Percentiles rank a stretch among this genome's conserved stretches.
These are phyloP conservation scores for Quercus phellos DNA, from an alignment of 331 rosid species.

Conservation along the genomic window DNA sequence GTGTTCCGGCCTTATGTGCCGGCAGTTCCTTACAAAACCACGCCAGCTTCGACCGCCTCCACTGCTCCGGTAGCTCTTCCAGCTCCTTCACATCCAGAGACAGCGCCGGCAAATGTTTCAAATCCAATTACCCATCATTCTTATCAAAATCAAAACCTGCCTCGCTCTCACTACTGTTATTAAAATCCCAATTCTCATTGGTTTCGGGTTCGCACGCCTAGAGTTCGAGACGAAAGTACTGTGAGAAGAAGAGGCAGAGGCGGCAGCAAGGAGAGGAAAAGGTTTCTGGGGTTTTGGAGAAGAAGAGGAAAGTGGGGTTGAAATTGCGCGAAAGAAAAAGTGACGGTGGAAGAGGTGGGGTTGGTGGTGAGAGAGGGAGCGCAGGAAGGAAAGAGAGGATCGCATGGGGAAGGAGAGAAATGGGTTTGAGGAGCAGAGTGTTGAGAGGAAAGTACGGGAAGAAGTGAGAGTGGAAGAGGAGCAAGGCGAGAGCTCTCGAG, in stretches of 20 bases:
- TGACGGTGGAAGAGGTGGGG: constrained; percentile 9
- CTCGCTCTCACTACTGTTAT: constrained; percentile 12
- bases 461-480: background rate
- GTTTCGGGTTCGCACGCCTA: constrained; percentile 14
- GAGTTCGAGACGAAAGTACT: constrained; percentile 30
- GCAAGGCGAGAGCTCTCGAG: constrained; percentile 18
- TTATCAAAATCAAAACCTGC: constrained; percentile 21
- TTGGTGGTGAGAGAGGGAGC: constrained; percentile 24
- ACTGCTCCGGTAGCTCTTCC: constrained; percentile 51
- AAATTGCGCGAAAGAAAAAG: background rate
- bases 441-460: constrained; percentile 2
- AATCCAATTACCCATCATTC: constrained; percentile 22
- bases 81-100: constrained; percentile 42
- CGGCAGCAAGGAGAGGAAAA: background rate
- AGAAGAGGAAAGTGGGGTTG: background rate
- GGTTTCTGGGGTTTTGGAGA: background rate
- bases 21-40: constrained; percentile 57
- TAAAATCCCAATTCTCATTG: constrained; percentile 18
- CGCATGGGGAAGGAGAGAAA: constrained; percentile 28
- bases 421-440: background rate
- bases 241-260: background rate
- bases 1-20: constrained; percentile 35
- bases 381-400: constrained; percentile 25
- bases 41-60: constrained; percentile 52
- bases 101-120: constrained; percentile 32